These are phyloP conservation scores for Wickerhamomyces mucosus DNA, from an alignment of 805 yeast species.

Conservation along the genomic window DNA sequence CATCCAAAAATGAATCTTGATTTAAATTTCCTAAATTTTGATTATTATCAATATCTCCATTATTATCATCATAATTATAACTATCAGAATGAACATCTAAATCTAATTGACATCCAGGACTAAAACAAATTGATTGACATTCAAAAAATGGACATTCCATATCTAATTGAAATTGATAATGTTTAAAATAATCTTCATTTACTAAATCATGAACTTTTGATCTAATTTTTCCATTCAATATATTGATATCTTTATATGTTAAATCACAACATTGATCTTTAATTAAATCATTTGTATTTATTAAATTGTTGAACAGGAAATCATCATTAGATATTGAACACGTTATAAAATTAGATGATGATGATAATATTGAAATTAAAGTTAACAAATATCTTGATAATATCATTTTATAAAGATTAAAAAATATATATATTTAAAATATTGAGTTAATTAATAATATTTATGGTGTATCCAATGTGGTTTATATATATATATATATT, in stretches of 20 bases:
- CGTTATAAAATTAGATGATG: too few species aligned
- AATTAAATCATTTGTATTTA: conserved; percentile 10
- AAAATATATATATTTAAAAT: too few species aligned
- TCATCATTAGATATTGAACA: too few species aligned
- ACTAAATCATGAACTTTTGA: conserved; percentile 52
- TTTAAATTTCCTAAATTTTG: conserved; percentile 38
- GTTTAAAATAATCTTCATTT: conserved; percentile 73
- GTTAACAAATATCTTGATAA: too few species aligned
- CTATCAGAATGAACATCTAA: conserved; percentile 21
- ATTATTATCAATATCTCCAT: conserved; percentile 19
- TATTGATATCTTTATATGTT: conserved; percentile 39
- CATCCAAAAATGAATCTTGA: conserved; percentile 27
- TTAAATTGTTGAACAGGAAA: too few species aligned
- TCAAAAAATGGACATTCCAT: conserved; percentile 80
- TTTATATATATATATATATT: too few species aligned
- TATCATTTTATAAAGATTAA: too few species aligned
- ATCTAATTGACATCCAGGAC: conserved; percentile 21
- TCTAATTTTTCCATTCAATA: conserved; percentile 40
- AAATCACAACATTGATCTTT: conserved; percentile 26
- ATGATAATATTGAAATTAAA: too few species aligned
- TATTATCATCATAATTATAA: conserved; percentile 16
- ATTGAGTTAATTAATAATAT: too few species aligned
- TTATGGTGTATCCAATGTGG: too few species aligned
- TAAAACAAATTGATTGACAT: conserved; percentile 36
- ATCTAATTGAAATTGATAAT: conserved; percentile 63